phyloP scores from a whole-genome alignment of 2,329 filamentous ascomycete species.

The Alternaria panax region DNA sequence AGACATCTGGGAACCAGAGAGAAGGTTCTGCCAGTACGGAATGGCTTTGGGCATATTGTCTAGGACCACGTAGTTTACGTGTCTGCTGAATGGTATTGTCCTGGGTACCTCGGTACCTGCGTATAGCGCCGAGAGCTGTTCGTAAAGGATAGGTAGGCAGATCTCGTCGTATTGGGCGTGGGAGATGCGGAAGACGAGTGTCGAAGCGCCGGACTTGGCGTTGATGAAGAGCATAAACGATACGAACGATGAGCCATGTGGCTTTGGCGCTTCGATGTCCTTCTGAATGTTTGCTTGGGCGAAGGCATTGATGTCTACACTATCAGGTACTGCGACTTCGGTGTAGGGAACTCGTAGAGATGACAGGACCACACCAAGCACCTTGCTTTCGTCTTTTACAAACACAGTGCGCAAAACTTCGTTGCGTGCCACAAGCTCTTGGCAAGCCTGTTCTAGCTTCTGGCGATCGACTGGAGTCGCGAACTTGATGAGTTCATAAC shows the following conservation, averaged over 20 bases:
- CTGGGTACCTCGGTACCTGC: slow-evolving; percentile 41
- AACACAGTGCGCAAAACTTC: slow-evolving; percentile 74
- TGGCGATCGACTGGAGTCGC: slow-evolving; percentile 59
- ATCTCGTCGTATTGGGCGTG: slow-evolving; percentile 76
- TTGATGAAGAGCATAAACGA: slow-evolving; percentile 61
- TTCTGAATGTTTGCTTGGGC: slow-evolving; percentile 61
- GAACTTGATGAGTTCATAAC: slow-evolving; percentile 71
- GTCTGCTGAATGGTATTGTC: slow-evolving; percentile 56
- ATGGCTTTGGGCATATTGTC: slow-evolving; percentile 58
- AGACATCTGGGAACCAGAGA: slow-evolving; percentile 62
- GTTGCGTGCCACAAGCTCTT: slow-evolving; percentile 65
- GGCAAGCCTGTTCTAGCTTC: slow-evolving; percentile 60
- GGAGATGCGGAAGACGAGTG: slow-evolving; percentile 68
- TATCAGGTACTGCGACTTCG: slow-evolving; percentile 47
- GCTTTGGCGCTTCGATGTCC: slow-evolving; percentile 64
- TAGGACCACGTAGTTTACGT: slow-evolving; percentile 53
- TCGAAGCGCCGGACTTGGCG: slow-evolving; percentile 60
- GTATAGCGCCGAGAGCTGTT: slow-evolving; percentile 66
- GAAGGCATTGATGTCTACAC: slow-evolving; percentile 61
- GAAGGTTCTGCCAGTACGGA: slow-evolving; percentile 67
- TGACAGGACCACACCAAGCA: slow-evolving; percentile 66
- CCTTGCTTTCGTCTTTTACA: slow-evolving; percentile 57
- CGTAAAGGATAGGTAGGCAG: slow-evolving; percentile 68
- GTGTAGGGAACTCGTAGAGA: slow-evolving; percentile 61
- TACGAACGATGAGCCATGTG: slow-evolving; percentile 60